Evolutionary conservation across 2,329 filamentous ascomycete genomes (phyloP).

Genomic region (Periconia sp.): DNA sequence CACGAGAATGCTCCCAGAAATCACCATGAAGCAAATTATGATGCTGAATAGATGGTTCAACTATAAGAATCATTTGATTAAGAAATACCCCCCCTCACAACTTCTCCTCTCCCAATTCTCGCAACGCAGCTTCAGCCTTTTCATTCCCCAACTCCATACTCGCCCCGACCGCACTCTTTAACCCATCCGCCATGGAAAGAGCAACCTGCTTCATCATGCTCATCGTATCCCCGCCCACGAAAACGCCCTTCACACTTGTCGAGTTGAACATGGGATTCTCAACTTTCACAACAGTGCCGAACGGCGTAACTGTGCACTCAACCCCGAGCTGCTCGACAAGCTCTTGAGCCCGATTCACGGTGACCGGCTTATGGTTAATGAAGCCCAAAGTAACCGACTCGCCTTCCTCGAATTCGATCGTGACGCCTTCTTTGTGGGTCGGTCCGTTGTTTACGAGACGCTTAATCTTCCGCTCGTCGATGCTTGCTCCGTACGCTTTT

Average conservation of each 20-base stretch:
- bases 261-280: conserved; percentile 49
- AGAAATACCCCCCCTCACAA: neutral
- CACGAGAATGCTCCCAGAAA: no score
- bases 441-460: conserved; percentile 31
- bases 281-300: conserved; percentile 48
- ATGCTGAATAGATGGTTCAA: no score
- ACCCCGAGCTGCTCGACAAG: conserved; percentile 33
- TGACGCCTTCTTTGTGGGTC: conserved; percentile 26
- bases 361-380: conserved; percentile 29
- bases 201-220: conserved; percentile 34
- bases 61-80: neutral
- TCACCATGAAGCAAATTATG: no score
- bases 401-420: conserved; percentile 30
- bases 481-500: conserved; percentile 21
- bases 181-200: conserved; percentile 31
- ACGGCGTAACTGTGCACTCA: conserved; percentile 40
- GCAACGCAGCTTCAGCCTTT: conserved; percentile 14
- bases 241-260: conserved; percentile 55
- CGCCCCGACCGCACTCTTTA: conserved; percentile 30
- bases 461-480: conserved; percentile 28
- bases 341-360: conserved; percentile 31
- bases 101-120: conserved; percentile 13
- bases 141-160: conserved; percentile 26
- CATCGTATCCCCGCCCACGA: conserved; percentile 56
- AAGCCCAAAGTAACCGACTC: conserved; percentile 29